phyloP scores from a whole-genome alignment of 768 basidiomycete species.

The Amanita brunnescens region DNA sequence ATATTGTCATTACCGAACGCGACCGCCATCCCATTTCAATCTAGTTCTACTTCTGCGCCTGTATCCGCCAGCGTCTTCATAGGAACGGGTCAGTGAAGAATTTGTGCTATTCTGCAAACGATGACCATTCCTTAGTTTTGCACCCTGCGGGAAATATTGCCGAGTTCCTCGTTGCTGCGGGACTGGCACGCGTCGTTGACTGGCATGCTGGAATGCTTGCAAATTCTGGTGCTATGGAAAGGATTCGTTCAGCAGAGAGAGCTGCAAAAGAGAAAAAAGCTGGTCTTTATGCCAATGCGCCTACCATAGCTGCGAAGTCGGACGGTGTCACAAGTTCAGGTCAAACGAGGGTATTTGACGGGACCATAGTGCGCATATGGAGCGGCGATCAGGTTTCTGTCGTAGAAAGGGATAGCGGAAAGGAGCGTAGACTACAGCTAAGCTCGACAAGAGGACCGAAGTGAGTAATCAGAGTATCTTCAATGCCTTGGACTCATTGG shows the following conservation, averaged over 20 bases:
- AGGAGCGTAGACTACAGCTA: conserved; percentile 78
- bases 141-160: conserved; percentile 96
- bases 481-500: neutral
- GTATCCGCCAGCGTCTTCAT: conserved; percentile 82
- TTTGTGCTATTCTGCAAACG: neutral
- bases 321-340: conserved; percentile 38
- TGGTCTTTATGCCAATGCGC: conserved; percentile 55
- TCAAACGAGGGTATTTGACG: conserved; percentile 57
- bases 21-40: conserved; percentile 74
- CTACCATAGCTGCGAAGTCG: conserved; percentile 35
- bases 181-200: conserved; percentile 87
- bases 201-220: conserved; percentile 98
- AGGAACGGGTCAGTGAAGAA: conserved; percentile 52
- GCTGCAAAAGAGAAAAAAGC: conserved; percentile 66
- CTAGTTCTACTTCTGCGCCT: conserved; percentile 42
- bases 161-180: conserved; percentile 74
- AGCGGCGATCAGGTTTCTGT: conserved; percentile 87
- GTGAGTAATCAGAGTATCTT: conserved; percentile 26
- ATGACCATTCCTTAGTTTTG: conserved; percentile 38
- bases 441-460: conserved; percentile 84
- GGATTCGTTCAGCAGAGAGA: conserved; percentile 77
- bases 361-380: conserved; percentile 81
- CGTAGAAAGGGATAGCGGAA: conserved; percentile 57
- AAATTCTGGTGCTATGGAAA: conserved; percentile 76
- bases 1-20: conserved; percentile 76